phyloP scores from a whole-genome alignment of 23 red algal genomes.

The Gracilaria caudata region DNA sequence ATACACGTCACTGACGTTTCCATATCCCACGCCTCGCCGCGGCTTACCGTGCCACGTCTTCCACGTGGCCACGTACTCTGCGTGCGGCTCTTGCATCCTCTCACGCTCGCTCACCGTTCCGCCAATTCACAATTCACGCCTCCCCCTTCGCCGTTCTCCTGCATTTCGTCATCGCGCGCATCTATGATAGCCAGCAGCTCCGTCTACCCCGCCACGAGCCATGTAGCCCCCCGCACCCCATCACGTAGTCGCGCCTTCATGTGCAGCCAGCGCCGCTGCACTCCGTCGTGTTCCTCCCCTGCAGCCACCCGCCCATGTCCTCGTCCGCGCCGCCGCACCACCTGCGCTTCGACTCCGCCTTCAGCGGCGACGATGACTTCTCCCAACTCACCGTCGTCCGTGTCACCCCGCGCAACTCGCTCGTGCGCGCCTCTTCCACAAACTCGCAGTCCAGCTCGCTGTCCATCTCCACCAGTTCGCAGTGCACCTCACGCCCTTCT shows the following conservation, averaged over 20 bases:
- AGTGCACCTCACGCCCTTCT: not conserved
- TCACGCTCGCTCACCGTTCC: too few species aligned
- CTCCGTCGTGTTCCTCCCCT: not conserved
- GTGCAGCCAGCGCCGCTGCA: not conserved
- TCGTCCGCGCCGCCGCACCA: not conserved
- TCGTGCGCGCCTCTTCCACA: not conserved
- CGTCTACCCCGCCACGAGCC: not conserved
- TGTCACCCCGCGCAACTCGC: slow-evolving; percentile 8
- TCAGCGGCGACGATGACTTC: slow-evolving; percentile 30
- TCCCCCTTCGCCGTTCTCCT: too few species aligned
- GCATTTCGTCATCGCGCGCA: too few species aligned
- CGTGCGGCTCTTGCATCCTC: too few species aligned
- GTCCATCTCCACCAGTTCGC: slow-evolving; percentile 12
- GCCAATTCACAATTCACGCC: too few species aligned
- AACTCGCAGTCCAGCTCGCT: not conserved
- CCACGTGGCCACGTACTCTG: too few species aligned
- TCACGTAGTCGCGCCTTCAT: too few species aligned
- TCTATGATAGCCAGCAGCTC: not conserved
- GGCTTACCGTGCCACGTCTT: too few species aligned
- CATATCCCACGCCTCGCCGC: too few species aligned
- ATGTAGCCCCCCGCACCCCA: too few species aligned
- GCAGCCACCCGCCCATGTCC: not conserved
- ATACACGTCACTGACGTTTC: too few species aligned
- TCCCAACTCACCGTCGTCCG: slow-evolving; percentile 1
- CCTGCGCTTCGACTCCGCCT: slow-evolving; percentile 27